A percentile compares a stretch with the other conserved stretches of the same genome.
phyloP scores from a whole-genome alignment of 192 early-diverging fungal species.

The Borealophlyctis nickersoniae region DNA sequence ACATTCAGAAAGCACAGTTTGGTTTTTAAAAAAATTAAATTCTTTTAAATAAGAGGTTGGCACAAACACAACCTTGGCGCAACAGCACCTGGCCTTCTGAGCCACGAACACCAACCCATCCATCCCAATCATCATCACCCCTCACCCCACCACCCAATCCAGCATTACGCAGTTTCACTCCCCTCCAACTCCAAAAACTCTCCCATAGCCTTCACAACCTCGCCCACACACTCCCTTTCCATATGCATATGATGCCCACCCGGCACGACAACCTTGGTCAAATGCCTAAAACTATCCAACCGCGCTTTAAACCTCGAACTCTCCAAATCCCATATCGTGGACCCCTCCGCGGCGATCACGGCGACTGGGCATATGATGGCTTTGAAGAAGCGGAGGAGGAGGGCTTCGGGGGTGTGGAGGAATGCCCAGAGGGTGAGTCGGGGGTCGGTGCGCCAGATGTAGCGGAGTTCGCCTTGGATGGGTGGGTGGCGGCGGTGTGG shows the following conservation, averaged over 20 bases:
- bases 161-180: too few species aligned
- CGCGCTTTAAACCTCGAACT: conserved; percentile 10
- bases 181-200: too few species aligned
- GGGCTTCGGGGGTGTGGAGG: conserved; percentile 30
- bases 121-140: too few species aligned
- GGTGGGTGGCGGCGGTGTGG: not conserved
- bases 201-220: too few species aligned
- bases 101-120: too few species aligned
- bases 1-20: not conserved
- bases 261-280: conserved; percentile 11
- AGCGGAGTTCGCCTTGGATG: conserved; percentile 9
- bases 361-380: conserved; percentile 19
- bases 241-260: conserved; percentile 42
- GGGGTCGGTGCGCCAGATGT: conserved; percentile 35
- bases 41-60: too few species aligned
- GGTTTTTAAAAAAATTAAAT: too few species aligned
- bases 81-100: too few species aligned
- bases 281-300: conserved; percentile 14
- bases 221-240: conserved; percentile 22
- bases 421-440: conserved; percentile 32
- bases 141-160: too few species aligned
- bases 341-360: conserved; percentile 19
- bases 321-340: conserved; percentile 13
- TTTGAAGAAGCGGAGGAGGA: conserved; percentile 16
- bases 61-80: too few species aligned